Base-by-base conservation (phyloP, 2,329 filamentous ascomycete species). In the Corniculantispora saksenae region DNA sequence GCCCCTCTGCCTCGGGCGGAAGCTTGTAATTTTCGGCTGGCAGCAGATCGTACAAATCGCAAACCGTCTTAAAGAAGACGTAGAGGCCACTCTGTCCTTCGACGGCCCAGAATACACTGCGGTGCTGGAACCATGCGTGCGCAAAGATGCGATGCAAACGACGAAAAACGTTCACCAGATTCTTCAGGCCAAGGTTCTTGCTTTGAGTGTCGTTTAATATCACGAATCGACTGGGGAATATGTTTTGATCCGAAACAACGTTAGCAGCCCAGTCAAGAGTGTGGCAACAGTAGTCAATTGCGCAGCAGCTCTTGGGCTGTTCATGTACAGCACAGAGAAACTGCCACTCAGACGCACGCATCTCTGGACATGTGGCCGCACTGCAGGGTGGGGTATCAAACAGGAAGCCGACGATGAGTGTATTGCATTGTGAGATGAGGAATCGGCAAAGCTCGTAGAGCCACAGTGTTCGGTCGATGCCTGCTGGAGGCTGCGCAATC, bases 331-430 rank as follows among this genome's bases (percentile, higher is more conserved):
- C 95, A 80, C 95, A 99, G 56, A 99, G 87, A 74, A 98, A 99
- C 80, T 99, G 95, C 95, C 95, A 99, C 81, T 99, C 94, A 35
- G 92, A 95, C 2, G 95, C 95, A 74, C 95, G 93, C 95, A 99
- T 99, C 80, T 99, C 95, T 38, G 94, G 93, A 74, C 95, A 99
- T 1, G 95, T 97, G 68, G 85, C 84, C 17, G 91, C 87, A 66
- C 93, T 97, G 80, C 95, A 99, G 3, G 94, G 90, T 8, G 94
- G 94, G 51, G 84, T 85, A 78, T 98, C 95, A 75, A 93, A 92
- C 72, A 99, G 93, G 73, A 99, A 94, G 68, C 92, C 93, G 66
- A 97, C 89, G 70, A 98, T 92, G 64, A 99, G 86, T 68, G 89
- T 89, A 81, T 99, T 99, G 76, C 93, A 94, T 79, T 97, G 94